These are phyloP conservation scores for Aspergillus bombycis DNA, from an alignment of 2,329 filamentous ascomycete species.

Conservation along the genomic window DNA sequence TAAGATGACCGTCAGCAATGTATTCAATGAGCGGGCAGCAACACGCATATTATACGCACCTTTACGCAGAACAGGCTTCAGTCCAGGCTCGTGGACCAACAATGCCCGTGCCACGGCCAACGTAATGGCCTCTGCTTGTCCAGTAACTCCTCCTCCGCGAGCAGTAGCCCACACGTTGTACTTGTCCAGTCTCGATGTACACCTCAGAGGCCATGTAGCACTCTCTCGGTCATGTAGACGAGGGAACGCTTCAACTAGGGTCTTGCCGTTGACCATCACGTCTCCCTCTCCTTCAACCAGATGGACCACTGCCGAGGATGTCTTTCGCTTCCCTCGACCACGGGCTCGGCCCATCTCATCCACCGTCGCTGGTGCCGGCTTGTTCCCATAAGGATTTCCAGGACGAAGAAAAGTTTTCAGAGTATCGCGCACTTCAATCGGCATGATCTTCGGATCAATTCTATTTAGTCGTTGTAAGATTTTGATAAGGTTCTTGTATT, in stretches of 20 bases:
- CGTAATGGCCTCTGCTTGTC: constrained; percentile 92
- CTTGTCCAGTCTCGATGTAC: constrained; percentile 83
- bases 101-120: constrained; percentile 86
- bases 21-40: neutral
- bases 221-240: constrained; percentile 93
- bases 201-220: constrained; percentile 85
- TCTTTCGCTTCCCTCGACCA: constrained; percentile 84
- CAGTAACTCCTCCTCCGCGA: constrained; percentile 85
- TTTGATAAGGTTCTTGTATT: constrained; percentile 76
- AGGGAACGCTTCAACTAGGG: constrained; percentile 78
- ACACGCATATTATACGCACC: constrained; percentile 63
- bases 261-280: constrained; percentile 85
- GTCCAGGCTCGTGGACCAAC: constrained; percentile 84
- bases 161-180: constrained; percentile 94
- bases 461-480: constrained; percentile 79
- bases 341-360: constrained; percentile 78
- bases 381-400: constrained; percentile 70
- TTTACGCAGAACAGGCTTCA: constrained; percentile 85
- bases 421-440: constrained; percentile 66
- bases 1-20: constrained; percentile 28
- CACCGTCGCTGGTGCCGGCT: constrained; percentile 63
- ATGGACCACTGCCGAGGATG: constrained; percentile 80
- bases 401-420: constrained; percentile 73
- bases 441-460: constrained; percentile 79
- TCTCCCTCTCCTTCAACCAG: constrained; percentile 92